Base-by-base conservation (phyloP, 1,284 basidiomycete genomes). In the Fomitopsis palustris region DNA sequence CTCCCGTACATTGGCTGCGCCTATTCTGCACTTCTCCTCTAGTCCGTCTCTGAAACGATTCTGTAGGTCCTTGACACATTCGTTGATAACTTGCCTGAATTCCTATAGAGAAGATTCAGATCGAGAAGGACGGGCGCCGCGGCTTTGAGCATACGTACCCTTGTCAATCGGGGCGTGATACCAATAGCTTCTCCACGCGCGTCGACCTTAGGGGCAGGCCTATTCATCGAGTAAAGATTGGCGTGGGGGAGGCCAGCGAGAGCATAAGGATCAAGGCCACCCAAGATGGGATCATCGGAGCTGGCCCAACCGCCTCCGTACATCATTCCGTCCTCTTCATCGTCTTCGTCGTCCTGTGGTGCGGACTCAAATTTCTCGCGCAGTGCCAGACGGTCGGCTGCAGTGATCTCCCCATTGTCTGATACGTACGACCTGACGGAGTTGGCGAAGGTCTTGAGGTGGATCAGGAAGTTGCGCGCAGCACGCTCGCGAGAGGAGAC, bases 351-450 rank as follows among this genome's bases (percentile, higher is more conserved):
- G 29, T 64, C 58, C 16, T 53, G 58, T 52, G 65, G 61, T 38
- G 53, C 61, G 4, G 82, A 81, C 65, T 84, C 81, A 83, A 83
- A 87, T 60, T 77, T 75, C 41, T 75, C 73, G n/a, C 80, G 78
- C 56, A 87, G 70, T 4, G 73, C 61, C 56, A 76, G 75, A 14
- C 82, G 77, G 69, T 85, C 84, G 14, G 67, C 70, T 14, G 69
- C 73, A 8, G 80, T 83, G 37, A 85, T 79, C 42, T 80, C 78
- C 17, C 77, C 78, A 56, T 81, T 78, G 37, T 80, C 81, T 53
- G 77, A 67, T 31, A 85, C 74, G 65, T 82, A 85, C 2, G 74
- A 75, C 58, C 75, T 72, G 3, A 86, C 74, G 2, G 77, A 77
- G 52, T 72, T 77, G 2, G 77, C 73, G 64, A 86, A 85, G 2